Evolutionary conservation across 2,329 filamentous ascomycete species (phyloP).

Genomic region (Madurella fahalii): DNA sequence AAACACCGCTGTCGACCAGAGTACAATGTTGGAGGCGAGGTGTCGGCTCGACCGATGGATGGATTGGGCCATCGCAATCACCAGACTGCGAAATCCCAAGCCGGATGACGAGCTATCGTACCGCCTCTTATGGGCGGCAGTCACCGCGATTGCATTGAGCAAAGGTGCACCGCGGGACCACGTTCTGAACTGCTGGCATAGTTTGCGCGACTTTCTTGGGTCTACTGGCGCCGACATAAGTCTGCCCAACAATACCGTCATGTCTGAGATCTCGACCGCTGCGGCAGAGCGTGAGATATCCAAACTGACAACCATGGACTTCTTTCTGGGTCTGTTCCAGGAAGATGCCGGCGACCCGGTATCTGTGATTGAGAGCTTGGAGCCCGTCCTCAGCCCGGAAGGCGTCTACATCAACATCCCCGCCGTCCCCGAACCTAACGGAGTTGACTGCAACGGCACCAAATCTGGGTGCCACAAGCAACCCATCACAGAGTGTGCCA

Average conservation of each 20-base stretch:
- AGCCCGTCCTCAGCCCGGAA: slow-evolving; percentile 80
- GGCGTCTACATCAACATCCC: slow-evolving; percentile 43
- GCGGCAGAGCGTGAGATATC: slow-evolving; percentile 88
- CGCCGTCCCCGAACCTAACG: slow-evolving; percentile 13
- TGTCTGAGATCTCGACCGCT: slow-evolving; percentile 79
- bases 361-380: slow-evolving; percentile 82
- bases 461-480: slow-evolving; percentile 25
- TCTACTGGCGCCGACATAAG: slow-evolving; percentile 45
- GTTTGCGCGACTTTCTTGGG: slow-evolving; percentile 49
- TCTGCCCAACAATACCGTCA: slow-evolving; percentile 80
- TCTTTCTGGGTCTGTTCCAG: slow-evolving; percentile 86
- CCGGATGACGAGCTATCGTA: slow-evolving; percentile 40
- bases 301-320: slow-evolving; percentile 91
- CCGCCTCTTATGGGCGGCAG: slow-evolving; percentile 56
- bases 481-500: slow-evolving; percentile 50
- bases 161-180: slow-evolving; percentile 54
- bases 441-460: slow-evolving; percentile 22
- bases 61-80: slow-evolving; percentile 44
- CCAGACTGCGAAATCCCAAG: slow-evolving; percentile 34
- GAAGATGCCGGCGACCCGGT: slow-evolving; percentile 77
- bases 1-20: slow-evolving; percentile 49
- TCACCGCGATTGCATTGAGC: slow-evolving; percentile 49
- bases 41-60: slow-evolving; percentile 50
- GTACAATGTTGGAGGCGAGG: slow-evolving; percentile 46
- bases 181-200: slow-evolving; percentile 55